Base-by-base conservation (phyloP, 768 basidiomycete genomes). In the Termitomyces sp. region DNA sequence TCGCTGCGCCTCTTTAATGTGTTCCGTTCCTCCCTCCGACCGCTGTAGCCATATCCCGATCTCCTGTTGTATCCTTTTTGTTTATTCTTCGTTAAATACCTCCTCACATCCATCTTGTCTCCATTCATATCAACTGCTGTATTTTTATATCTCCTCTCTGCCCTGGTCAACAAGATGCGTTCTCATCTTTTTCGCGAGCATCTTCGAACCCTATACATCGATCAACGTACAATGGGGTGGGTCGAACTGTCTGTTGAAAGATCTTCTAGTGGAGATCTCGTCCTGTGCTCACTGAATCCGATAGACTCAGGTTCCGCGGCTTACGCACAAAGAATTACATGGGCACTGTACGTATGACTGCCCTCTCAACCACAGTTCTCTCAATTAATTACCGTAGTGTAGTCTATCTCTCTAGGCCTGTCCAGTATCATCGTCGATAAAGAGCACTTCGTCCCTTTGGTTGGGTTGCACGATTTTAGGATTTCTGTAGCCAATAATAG, bases 1-100 rank as follows among this genome's bases (percentile, higher is more conserved):
- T 40, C 11, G 2, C 27, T 25, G 2, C n/a, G 25, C 17, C 35
- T 39, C 32, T 42, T 50, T 50, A 50, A 50, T 50, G 25, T 27
- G 23, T 30, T 49, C 23, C 48, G 21, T 42, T 25, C 44, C 11
- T 37, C 10, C 25, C 49, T 23, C 25, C 19, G n/a, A 14, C 37
- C 35, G 46, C 43, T 59, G 58, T 59, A 59, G 58, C 58, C 50
- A 46, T 59, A 59, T 55, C 54, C 58, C 45, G 50, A 43, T 45
- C 34, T 35, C 49, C 35, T 54, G 27, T n/a, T 59, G 58, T 59
- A 59, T 54, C 58, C 52, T 35, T 55, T 52, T 40, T 30, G 10
- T 39, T 21, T 45, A n/a, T 54, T 4, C 21, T 39, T 51, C 28
- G 42, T 50, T 37, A 16, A 17, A 17, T 35, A 23, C 35, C 25